These are phyloP conservation scores for Macrophomina pseudophaseolina DNA, from an alignment of 2,329 filamentous ascomycete species.

Conservation along the genomic window DNA sequence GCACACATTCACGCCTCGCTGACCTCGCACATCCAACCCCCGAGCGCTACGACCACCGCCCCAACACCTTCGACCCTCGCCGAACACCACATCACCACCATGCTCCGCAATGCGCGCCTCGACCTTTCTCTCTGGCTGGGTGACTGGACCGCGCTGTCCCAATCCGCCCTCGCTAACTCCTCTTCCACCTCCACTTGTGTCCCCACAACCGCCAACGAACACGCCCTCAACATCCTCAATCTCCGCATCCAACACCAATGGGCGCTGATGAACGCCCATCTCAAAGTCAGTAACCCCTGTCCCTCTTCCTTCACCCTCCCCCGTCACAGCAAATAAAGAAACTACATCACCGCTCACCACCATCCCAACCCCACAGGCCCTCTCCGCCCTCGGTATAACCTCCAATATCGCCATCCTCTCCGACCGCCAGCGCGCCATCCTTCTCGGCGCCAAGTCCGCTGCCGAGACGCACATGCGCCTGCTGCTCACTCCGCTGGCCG, in stretches of 20 bases:
- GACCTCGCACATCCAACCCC: neutral
- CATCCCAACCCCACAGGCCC: slow-evolving; percentile 29
- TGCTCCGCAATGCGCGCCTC: slow-evolving; percentile 53
- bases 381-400: slow-evolving; percentile 55
- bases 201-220: slow-evolving; percentile 33
- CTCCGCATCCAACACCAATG: slow-evolving; percentile 60
- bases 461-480: slow-evolving; percentile 57
- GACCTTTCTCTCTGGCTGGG: slow-evolving; percentile 58
- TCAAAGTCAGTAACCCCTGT: slow-evolving; percentile 43
- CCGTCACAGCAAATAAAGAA: too few relatives aligned
- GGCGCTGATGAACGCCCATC: slow-evolving; percentile 59
- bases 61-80: slow-evolving; percentile 27
- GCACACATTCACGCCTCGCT: slow-evolving; percentile 36
- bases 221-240: slow-evolving; percentile 50
- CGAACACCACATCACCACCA: slow-evolving; percentile 34
- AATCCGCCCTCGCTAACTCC: neutral
- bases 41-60: neutral
- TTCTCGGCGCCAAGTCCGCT: slow-evolving; percentile 57
- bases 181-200: too few relatives aligned
- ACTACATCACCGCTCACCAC: too few relatives aligned
- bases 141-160: slow-evolving; percentile 36
- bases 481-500: slow-evolving; percentile 41
- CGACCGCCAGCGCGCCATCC: slow-evolving; percentile 52
- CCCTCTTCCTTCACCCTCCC: too few relatives aligned
- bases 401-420: slow-evolving; percentile 58